A percentile compares a stretch with the other conserved stretches of the same genome.
Evolutionary conservation across 2,329 filamentous ascomycete species (phyloP).

Genomic region (Magnaporthiopsis poae): DNA sequence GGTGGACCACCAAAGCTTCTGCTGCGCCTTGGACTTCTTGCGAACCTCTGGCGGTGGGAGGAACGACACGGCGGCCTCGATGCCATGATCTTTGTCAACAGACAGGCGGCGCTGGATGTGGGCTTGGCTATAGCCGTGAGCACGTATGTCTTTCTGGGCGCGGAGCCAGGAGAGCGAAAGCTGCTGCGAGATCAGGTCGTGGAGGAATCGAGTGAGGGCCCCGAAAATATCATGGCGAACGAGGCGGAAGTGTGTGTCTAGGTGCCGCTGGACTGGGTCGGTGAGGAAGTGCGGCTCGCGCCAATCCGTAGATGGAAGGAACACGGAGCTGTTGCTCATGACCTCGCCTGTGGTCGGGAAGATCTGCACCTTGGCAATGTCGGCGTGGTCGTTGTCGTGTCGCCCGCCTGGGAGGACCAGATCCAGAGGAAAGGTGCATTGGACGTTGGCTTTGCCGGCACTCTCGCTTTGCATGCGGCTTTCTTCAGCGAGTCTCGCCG

Average conservation of each 20-base stretch:
- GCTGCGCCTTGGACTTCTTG: neutral
- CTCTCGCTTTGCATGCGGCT: too few species aligned
- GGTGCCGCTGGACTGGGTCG: slow-evolving; percentile 29
- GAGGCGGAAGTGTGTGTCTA: slow-evolving; percentile 47
- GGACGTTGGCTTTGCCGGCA: too few species aligned
- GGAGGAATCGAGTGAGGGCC: slow-evolving; percentile 34
- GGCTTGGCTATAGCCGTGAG: slow-evolving; percentile 21
- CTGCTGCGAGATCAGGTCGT: neutral
- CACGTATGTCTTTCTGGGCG: neutral
- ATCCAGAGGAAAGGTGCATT: slow-evolving; percentile 23
- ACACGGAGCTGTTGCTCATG: slow-evolving; percentile 24
- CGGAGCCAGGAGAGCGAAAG: neutral
- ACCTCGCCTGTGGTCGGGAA: slow-evolving; percentile 36
- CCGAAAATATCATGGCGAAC: slow-evolving; percentile 46
- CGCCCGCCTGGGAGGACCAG: slow-evolving; percentile 21
- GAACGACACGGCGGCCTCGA: neutral
- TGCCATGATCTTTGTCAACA: slow-evolving; percentile 13
- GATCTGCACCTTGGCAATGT: slow-evolving; percentile 33
- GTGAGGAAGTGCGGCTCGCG: slow-evolving; percentile 1
- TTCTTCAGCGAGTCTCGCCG: too few species aligned
- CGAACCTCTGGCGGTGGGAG: neutral
- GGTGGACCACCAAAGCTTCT: neutral
- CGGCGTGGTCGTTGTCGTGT: slow-evolving; percentile 36
- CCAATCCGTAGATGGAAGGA: slow-evolving; percentile 24
- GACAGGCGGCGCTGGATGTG: slow-evolving; percentile 26